Conservation (phyloP, 2,329 filamentous ascomycete genomes). For the Monosporascus sp. region DNA sequence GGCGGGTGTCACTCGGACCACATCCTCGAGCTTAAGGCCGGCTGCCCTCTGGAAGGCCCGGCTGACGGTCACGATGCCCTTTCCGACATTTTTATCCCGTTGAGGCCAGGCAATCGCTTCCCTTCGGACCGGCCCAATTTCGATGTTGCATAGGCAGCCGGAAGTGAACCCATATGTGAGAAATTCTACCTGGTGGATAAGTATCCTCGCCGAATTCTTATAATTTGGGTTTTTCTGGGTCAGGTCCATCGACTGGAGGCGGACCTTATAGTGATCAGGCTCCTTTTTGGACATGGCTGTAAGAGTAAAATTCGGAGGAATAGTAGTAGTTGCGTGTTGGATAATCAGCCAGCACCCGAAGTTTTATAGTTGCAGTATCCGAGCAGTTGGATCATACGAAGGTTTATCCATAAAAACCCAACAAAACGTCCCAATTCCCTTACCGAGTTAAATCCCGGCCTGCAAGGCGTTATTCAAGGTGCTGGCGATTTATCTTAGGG, state of each 20-base stretch:
- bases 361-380: too few species aligned
- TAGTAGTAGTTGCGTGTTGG: too few species aligned
- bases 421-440: too few species aligned
- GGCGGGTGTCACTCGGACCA: conserved; percentile 54
- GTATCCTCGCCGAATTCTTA: conserved; percentile 29
- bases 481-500: too few species aligned
- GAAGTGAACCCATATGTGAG: conserved; percentile 23
- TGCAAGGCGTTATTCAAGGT: too few species aligned
- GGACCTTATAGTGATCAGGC: conserved; percentile 20
- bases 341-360: too few species aligned
- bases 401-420: too few species aligned
- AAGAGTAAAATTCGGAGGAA: too few species aligned
- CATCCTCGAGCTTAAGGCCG: conserved; percentile 67
- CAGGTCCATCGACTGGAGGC: conserved; percentile 26
- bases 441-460: too few species aligned
- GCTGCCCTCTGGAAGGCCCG: conserved; percentile 69
- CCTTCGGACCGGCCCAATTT: conserved; percentile 26
- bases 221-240: conserved; percentile 25
- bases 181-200: conserved; percentile 25
- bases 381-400: too few species aligned
- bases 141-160: conserved; percentile 34
- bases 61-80: conserved; percentile 66
- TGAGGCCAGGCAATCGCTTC: conserved; percentile 48
- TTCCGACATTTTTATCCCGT: conserved; percentile 57
- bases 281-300: conserved; percentile 4